Evolutionary conservation across 2,329 filamentous ascomycete genomes (phyloP), one percentile per base, ranked within the genome.

Genomic region (Phaeophleospora eucalypticola): DNA sequence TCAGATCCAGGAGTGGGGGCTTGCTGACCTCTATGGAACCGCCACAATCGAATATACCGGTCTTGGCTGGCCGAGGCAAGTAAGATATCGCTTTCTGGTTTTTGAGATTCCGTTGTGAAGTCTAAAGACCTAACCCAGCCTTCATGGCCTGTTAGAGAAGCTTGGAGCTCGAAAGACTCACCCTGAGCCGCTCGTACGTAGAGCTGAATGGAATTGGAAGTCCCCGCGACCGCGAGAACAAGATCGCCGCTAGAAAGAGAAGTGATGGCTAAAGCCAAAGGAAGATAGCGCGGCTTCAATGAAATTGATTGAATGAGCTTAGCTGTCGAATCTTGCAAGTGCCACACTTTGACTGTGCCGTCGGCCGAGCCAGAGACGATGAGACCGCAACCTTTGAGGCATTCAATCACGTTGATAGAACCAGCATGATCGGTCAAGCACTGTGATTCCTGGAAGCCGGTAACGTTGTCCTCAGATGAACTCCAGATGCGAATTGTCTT

Each of bases 41-140:
- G 82, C 93, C 93, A 98, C 29, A 98, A 78, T 34, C 93, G 86
- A 49, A 97, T 84, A 61, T 97, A 98, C 70, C 95, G 96, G 68
- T 98, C 93, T 67, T 98, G 93, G 64, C 91, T 97, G 17, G 90
- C 90, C 9, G 91, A 97, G 0, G 91, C 89, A 16, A 98, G 77
- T 17, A 97, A 70, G 3, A 95, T 65, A 64, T 96, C 90, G 43
- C 80, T 79, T 0, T 71, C 67, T 0, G 68, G 56, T 17, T 71
- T 69, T 2, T 71, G 63, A 12, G 68, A 77, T 62, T 93, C 87
- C 49, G 72, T 73, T 1, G 81, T 79, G 57, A 98, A 93, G 53
- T 84, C 84, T 10, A 98, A 74, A 12, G 89, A 91, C 39, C 91
- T 79, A 38, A 98, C 82, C 93, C 93, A 98, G 46, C 87, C 91